phyloP scores from a whole-genome alignment of 176 grass and related monocot species.

The Hyparrhenia diplandra region DNA sequence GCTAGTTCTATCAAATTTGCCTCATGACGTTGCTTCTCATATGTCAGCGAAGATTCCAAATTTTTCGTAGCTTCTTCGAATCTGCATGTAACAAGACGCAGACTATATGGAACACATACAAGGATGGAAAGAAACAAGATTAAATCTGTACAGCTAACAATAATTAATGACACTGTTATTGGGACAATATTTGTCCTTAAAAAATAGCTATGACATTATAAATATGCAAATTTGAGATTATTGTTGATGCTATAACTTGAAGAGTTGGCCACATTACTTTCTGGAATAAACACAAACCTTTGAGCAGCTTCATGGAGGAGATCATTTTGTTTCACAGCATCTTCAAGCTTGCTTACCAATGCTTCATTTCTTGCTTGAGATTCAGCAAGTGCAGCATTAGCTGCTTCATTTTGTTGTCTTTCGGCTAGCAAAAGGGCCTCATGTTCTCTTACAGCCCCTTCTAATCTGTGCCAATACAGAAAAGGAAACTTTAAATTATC shows the following conservation, averaged over 20 bases:
- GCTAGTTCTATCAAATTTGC: constrained; percentile 36
- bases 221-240: constrained; percentile 21
- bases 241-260: not conserved
- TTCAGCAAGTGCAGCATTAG: constrained; percentile 41
- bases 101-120: constrained; percentile 19
- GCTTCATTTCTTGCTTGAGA: constrained; percentile 48
- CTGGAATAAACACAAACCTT: constrained; percentile 43
- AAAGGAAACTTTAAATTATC: not conserved
- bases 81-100: constrained; percentile 28
- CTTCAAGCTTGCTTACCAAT: constrained; percentile 53
- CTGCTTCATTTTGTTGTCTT: constrained; percentile 48
- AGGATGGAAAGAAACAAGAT: constrained; percentile 4
- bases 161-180: not conserved
- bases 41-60: constrained; percentile 51
- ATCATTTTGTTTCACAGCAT: constrained; percentile 57
- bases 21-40: constrained; percentile 49
- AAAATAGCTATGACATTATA: constrained; percentile 9
- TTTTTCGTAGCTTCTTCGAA: constrained; percentile 41
- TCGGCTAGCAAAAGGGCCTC: constrained; percentile 60
- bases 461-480: constrained; percentile 40
- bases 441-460: constrained; percentile 51
- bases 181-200: not conserved
- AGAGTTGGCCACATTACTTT: not conserved
- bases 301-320: constrained; percentile 45
- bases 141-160: not conserved